Evolutionary conservation across 176 grass and related monocot species (phyloP).

Genomic region (Pontederia crassipes): DNA sequence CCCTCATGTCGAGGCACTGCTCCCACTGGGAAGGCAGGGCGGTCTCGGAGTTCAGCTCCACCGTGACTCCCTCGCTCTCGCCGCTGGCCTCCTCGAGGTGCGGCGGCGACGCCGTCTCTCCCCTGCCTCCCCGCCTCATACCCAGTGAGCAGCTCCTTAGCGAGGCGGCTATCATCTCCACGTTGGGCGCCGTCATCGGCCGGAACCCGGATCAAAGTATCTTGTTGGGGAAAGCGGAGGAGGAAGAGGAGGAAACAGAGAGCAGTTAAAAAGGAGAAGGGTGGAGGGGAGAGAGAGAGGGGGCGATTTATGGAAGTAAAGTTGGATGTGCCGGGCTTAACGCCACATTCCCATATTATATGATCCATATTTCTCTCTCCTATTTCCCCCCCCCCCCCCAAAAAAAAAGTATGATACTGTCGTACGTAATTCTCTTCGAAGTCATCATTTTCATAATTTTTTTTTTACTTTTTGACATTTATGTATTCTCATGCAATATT

Average conservation of each 20-base stretch:
- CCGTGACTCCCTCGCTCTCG: slow-evolving; percentile 46
- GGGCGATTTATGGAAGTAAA: neutral
- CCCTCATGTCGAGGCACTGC: slow-evolving; percentile 96
- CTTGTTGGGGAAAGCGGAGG: neutral
- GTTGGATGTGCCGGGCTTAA: slow-evolving; percentile 3
- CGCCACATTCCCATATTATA: neutral
- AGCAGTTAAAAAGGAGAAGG: neutral
- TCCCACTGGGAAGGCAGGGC: slow-evolving; percentile 91
- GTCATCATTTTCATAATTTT: too few relatives aligned
- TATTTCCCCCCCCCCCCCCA: too few relatives aligned
- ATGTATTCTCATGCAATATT: too few relatives aligned
- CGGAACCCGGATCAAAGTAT: neutral
- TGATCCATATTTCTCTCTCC: too few relatives aligned
- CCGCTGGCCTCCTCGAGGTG: slow-evolving; percentile 23
- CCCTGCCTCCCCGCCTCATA: neutral
- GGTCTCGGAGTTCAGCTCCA: slow-evolving; percentile 88
- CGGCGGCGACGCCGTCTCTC: neutral
- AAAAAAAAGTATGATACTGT: too few relatives aligned
- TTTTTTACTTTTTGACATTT: too few relatives aligned
- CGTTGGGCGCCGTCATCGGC: slow-evolving; percentile 56
- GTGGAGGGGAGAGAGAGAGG: neutral
- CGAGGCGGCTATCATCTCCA: slow-evolving; percentile 63
- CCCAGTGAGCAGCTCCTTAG: slow-evolving; percentile 57
- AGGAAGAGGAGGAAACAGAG: neutral
- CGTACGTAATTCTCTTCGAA: too few relatives aligned